phyloP scores from a whole-genome alignment of 352 stramenopile genomes.

The Blastocystis sp. region DNA sequence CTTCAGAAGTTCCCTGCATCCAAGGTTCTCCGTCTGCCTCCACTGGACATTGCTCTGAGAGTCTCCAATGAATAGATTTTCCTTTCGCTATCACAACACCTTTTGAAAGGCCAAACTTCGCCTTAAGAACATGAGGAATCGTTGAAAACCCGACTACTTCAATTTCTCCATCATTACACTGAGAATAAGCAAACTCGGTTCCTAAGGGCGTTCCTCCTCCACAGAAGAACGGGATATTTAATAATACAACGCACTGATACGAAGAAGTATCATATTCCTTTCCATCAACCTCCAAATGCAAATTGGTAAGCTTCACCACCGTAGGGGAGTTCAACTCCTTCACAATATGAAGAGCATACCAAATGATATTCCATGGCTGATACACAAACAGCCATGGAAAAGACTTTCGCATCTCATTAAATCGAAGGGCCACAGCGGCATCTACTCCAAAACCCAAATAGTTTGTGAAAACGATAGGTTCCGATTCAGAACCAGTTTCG shows the following conservation, averaged over 20 bases:
- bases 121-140: background rate
- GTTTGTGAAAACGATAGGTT: background rate
- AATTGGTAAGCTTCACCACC: background rate
- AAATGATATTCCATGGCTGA: background rate
- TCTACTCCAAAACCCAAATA: background rate
- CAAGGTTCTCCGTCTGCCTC: background rate
- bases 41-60: background rate
- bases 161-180: background rate
- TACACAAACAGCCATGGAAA: background rate
- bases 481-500: background rate
- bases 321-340: background rate
- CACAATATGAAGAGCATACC: background rate
- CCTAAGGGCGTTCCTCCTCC: background rate
- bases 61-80: background rate
- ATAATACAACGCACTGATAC: background rate
- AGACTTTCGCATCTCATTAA: background rate
- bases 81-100: background rate
- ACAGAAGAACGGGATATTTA: background rate
- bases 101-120: background rate
- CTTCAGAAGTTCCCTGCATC: background rate
- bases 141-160: background rate
- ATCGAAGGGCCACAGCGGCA: background rate
- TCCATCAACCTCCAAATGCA: background rate
- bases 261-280: background rate
- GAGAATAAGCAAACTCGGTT: background rate